Evolutionary conservation across 352 stramenopile genomes (phyloP), one percentile per base, ranked within the genome.

Genomic region (Pythium phragmitis): DNA sequence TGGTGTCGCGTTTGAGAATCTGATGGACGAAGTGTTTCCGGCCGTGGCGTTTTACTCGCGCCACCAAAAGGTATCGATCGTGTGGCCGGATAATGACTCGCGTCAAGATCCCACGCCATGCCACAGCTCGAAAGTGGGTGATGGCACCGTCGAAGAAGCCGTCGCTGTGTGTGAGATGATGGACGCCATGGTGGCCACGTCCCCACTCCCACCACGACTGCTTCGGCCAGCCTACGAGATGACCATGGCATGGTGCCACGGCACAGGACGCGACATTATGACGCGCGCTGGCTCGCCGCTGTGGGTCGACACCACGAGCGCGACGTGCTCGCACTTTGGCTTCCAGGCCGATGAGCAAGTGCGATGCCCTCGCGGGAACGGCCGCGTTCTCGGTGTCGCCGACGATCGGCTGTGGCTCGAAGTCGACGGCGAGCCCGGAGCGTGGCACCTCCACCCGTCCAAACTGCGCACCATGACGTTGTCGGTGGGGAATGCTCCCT

Each of bases 31-130:
- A 51, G 76, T 98, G 6, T 98, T 83, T 54, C 94, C 94, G 0
- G 94, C 94, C 2, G 81, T 98, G 3, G 86, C 94, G 0, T 97
- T 98, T 45, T 98, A 98, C 69, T 98, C 94, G 23, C 76, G 88
- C 3, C 77, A 94, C 28, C 90, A 97, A 67, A 84, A 89, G 39
- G 77, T 97, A 1, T 84, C 74, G 0, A 71, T 97, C 23, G 56
- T 77, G 3, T 33, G 9, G 6, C 55, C 42, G 7, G 33, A 52
- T 16, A 19, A 34, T 33, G 34, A 39, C 34, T 19, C 17, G 1
- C 21, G 14, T 21, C 7, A 43, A 8, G 3, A 11, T 43, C 17
- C 17, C 45, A 21, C 37, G 11, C 26, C 4, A 21, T 37, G 7
- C 9, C n/a, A 42, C 19, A 36, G 34, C n/a, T 37, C 48, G 6